Conservation (phyloP, 140 eudicot species). For the Ambrosia hybrid region DNA sequence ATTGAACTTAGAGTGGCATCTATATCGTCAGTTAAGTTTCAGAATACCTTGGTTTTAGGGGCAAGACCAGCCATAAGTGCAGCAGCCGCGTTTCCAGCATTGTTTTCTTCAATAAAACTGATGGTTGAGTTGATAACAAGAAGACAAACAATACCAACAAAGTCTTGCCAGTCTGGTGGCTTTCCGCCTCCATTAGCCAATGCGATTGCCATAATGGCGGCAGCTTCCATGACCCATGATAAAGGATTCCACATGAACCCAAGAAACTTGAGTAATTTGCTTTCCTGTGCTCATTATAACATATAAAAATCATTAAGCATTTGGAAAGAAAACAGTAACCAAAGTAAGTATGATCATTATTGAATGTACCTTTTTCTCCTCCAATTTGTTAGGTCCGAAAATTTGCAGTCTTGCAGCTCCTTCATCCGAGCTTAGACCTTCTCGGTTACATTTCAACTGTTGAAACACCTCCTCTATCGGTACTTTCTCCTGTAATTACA, state of each 20-base stretch:
- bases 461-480: conserved; percentile 65
- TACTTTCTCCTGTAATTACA: conserved; percentile 42
- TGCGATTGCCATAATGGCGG: conserved; percentile 59
- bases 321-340: not conserved
- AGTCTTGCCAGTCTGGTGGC: conserved; percentile 64
- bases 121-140: conserved; percentile 56
- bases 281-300: conserved; percentile 35
- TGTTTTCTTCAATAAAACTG: conserved; percentile 58
- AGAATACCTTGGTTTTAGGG: conserved; percentile 51
- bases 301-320: not conserved
- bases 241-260: conserved; percentile 71
- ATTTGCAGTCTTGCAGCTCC: conserved; percentile 49
- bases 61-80: conserved; percentile 63
- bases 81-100: conserved; percentile 60
- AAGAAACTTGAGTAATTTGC: conserved; percentile 51
- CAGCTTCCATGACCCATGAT: conserved; percentile 65
- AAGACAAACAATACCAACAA: conserved; percentile 49
- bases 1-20: not conserved
- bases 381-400: conserved; percentile 60
- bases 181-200: conserved; percentile 56
- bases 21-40: not conserved
- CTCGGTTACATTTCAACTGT: conserved; percentile 59
- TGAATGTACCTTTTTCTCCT: conserved; percentile 46
- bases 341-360: not conserved
- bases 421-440: conserved; percentile 52